Base-by-base conservation (phyloP, 352 stramenopile species). In the Pilasporangium apinafurcum region DNA sequence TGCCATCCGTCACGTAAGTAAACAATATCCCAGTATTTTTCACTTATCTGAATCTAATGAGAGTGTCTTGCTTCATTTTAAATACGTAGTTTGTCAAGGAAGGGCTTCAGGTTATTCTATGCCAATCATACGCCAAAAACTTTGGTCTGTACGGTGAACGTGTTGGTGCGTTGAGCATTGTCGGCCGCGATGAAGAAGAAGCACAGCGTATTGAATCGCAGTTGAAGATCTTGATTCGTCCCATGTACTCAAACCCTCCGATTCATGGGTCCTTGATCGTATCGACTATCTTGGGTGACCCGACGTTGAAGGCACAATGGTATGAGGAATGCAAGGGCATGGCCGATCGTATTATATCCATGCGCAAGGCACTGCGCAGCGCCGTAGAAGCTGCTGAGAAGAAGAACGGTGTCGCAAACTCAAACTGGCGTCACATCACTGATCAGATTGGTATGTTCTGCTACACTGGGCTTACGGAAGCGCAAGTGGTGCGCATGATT, bases 91-190 rank as follows among this genome's bases (percentile, higher is more conserved):
- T 99, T 72, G 97, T 99, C 5, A 91, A 97, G 44, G 92, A 99
- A 47, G 97, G 97, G 25, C 96, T 99, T 77, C 91, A 97, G 49
- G 82, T 99, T 60, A 65, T 96, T 13, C 67, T 99, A 41, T 92
- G 92, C 28, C 97, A 99, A 82, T 98, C 87, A 59, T 99, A 98
- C 70, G 96, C 96, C 32, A 99, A 99, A 81, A 99, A 99, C 89
- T 99, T 99, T 67, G 97, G 97, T 48, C 84, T 99, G 9, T 99
- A 99, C 74, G 97, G 97, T 44, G 95, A 99, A 65, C 79, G 97
- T 58, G 88, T 99, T 20, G 97, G 97, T 37, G 90, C 95, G 22
- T 74, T 99, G 38, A 98, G 86, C 27, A 80, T 99, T 22, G 96
- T 99, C 41, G 96, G 85, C 20, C 68, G 71, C 42, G 73, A 87